These are phyloP conservation scores for Pseudotsuga menziesii DNA, from an alignment of 75 land plant genomes.

Conservation along the genomic window DNA sequence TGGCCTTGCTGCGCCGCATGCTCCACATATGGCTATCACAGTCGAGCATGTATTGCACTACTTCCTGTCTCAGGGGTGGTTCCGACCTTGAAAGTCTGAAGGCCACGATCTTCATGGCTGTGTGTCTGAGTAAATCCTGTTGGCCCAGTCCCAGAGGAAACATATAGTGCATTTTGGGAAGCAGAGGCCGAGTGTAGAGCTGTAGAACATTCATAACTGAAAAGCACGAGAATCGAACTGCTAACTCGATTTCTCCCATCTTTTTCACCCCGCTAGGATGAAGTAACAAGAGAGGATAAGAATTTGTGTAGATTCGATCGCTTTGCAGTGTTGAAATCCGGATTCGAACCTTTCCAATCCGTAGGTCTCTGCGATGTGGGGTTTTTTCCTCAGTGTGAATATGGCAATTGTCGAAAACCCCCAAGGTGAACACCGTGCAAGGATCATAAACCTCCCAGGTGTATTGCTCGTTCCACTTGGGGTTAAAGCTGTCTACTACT, in stretches of 20 bases:
- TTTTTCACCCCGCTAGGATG: slow-evolving; percentile 75
- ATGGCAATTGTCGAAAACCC: slow-evolving; percentile 44
- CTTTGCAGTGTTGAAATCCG: slow-evolving; percentile 79
- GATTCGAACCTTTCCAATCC: slow-evolving; percentile 77
- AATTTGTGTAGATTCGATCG: slow-evolving; percentile 57
- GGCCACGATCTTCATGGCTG: slow-evolving; percentile 68
- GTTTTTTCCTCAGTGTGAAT: neutral
- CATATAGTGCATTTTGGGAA: slow-evolving; percentile 87
- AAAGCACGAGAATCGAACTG: slow-evolving; percentile 59
- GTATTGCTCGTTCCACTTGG: slow-evolving; percentile 93
- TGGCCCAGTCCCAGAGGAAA: slow-evolving; percentile 53
- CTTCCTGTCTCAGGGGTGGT: slow-evolving; percentile 70
- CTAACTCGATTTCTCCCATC: slow-evolving; percentile 78
- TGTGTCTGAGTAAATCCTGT: slow-evolving; percentile 63
- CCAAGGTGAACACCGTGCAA: slow-evolving; percentile 77
- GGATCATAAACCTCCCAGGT: slow-evolving; percentile 91
- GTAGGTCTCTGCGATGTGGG: slow-evolving; percentile 32
- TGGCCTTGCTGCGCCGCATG: slow-evolving; percentile 72
- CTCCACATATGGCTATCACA: slow-evolving; percentile 67
- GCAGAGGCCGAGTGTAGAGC: slow-evolving; percentile 53
- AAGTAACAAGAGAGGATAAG: slow-evolving; percentile 56
- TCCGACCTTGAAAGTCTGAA: slow-evolving; percentile 62
- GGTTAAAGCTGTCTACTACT: slow-evolving; percentile 67
- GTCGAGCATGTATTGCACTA: slow-evolving; percentile 71
- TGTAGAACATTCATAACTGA: slow-evolving; percentile 55